A percentile compares a stretch with the other conserved stretches of the same genome.
Conservation (phyloP, 2,329 filamentous ascomycete species). For the Xylariaceae sp. region DNA sequence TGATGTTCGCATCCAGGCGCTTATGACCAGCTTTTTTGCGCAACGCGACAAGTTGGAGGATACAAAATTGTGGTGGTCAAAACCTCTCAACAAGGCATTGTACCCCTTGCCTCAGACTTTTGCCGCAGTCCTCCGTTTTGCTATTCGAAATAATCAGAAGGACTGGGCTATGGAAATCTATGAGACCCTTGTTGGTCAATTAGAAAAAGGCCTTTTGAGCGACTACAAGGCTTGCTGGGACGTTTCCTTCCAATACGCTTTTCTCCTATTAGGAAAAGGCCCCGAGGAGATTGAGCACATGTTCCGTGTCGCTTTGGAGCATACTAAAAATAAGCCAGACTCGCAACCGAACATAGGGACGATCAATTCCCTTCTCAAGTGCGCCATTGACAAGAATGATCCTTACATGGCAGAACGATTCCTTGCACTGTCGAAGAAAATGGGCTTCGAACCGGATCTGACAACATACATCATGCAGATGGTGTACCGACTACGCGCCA, state of each 20-base stretch:
- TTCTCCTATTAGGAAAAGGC: slow-evolving; percentile 61
- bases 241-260: slow-evolving; percentile 68
- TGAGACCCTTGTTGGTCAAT: slow-evolving; percentile 41
- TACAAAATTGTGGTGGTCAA: slow-evolving; percentile 63
- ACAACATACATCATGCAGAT: slow-evolving; percentile 70
- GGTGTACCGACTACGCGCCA: slow-evolving; percentile 65
- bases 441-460: slow-evolving; percentile 61
- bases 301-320: slow-evolving; percentile 59
- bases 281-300: slow-evolving; percentile 69
- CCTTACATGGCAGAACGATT: slow-evolving; percentile 69
- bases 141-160: slow-evolving; percentile 52
- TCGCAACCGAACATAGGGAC: slow-evolving; percentile 60
- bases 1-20: slow-evolving; percentile 42
- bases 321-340: slow-evolving; percentile 42
- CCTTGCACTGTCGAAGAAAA: slow-evolving; percentile 59
- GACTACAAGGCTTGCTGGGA: slow-evolving; percentile 60
- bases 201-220: slow-evolving; percentile 31
- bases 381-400: slow-evolving; percentile 65
- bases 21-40: slow-evolving; percentile 60
- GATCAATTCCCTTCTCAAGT: slow-evolving; percentile 70
- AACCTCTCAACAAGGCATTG: slow-evolving; percentile 40
- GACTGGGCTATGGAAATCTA: slow-evolving; percentile 61
- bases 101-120: slow-evolving; percentile 44
- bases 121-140: slow-evolving; percentile 54
- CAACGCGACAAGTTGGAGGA: slow-evolving; percentile 50